Conservation (phyloP, 495 filamentous ascomycete species). For the Daldinia decipiens region DNA sequence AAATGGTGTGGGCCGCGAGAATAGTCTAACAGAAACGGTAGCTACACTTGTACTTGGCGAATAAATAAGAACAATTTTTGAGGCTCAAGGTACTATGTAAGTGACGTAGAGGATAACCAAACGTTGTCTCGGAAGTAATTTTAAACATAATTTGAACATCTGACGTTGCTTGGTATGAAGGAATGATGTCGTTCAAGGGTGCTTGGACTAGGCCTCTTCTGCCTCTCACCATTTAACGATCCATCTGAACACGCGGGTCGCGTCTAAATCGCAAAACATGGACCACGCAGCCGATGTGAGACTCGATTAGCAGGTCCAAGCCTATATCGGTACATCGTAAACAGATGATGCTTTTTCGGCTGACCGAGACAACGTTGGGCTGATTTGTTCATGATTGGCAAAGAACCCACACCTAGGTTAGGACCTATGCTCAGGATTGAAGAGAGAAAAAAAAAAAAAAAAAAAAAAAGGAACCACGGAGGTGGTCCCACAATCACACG, state of each 20-base stretch:
- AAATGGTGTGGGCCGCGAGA: not conserved
- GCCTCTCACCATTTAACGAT: not conserved
- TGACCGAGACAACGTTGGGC: constrained; percentile 5
- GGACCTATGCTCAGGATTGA: not conserved
- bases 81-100: not conserved
- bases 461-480: not conserved
- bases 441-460: too few relatives aligned
- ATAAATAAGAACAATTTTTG: not conserved
- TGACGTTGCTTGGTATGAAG: not conserved
- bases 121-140: not conserved
- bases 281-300: not conserved
- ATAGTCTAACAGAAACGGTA: not conserved
- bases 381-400: constrained; percentile 2
- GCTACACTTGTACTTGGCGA: not conserved
- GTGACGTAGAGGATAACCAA: not conserved
- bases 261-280: not conserved
- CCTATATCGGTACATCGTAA: not conserved
- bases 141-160: constrained; percentile 1
- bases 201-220: not conserved
- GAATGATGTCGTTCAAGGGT: not conserved
- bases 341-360: not conserved
- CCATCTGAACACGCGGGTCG: not conserved
- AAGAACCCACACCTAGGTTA: not conserved
- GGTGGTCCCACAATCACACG: constrained; percentile 30
- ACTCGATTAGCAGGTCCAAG: not conserved